Conservation (phyloP, 2,329 filamentous ascomycete species). For the Sphaerulina musiva region DNA sequence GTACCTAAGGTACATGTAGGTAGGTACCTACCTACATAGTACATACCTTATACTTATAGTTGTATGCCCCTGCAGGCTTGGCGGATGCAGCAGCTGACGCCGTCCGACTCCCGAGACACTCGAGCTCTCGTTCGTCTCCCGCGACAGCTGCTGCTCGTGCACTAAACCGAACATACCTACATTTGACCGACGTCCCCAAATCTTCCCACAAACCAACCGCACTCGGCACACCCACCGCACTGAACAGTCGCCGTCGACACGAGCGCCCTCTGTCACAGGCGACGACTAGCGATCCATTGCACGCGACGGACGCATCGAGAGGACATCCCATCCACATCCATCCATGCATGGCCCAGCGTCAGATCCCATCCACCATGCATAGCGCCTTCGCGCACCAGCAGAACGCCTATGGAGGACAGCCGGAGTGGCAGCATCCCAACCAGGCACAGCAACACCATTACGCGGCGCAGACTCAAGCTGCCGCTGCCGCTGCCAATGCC, state of each 20-base stretch:
- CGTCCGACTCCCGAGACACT: background rate
- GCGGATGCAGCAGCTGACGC: background rate
- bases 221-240: too few relatives aligned
- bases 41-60: too few relatives aligned
- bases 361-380: conserved; percentile 9
- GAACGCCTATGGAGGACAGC: conserved; percentile 25
- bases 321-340: background rate
- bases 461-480: conserved; percentile 37
- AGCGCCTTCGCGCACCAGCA: conserved; percentile 7
- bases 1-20: too few relatives aligned
- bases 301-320: background rate
- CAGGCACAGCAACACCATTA: conserved; percentile 45
- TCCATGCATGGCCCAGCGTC: conserved; percentile 5
- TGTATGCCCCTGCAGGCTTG: too few relatives aligned
- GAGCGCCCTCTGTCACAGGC: background rate
- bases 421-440: conserved; percentile 64
- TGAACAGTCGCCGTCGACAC: background rate
- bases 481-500: conserved; percentile 42
- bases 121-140: background rate
- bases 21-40: too few relatives aligned
- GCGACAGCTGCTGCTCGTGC: background rate
- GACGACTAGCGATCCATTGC: background rate
- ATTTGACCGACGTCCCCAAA: background rate
- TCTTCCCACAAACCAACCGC: background rate
- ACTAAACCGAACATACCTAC: background rate